Base-by-base conservation (phyloP, 164 flowering plant genomes). In the Annona cherimola region DNA sequence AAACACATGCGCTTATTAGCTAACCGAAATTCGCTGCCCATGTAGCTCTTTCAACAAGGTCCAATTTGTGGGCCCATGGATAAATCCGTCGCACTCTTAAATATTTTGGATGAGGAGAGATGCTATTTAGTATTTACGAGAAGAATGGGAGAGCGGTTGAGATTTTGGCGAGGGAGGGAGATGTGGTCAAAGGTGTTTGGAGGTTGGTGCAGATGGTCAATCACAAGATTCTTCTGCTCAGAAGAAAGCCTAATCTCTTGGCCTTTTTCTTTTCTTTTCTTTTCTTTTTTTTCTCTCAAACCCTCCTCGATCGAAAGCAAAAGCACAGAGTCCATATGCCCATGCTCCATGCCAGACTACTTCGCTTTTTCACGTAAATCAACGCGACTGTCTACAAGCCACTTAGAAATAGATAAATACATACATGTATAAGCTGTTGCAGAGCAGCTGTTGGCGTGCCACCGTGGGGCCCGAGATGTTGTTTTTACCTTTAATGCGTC, bases 311-410 rank as follows among this genome's bases (percentile, higher is more conserved):
- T 26, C 35, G 35, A 68, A 66, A 66, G 41, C 20, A 65, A 57
- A 46, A 60, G 65, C 68, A 73, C 78, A 75, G 63, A 41, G 19
- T 69, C 61, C 74, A 69, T 45, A 69, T 26, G 35, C 35, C 66
- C 39, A 65, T 42, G 14, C 12, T 42, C 42, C 14, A 54, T 8
- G 35, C 35, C 35, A 26, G 35, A 26, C 35, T 26, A 26, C 35
- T 26, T 26, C 35, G 35, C 12, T 9, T 50, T 75, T 81, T 73
- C 62, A 74, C 75, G 66, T 45, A 39, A 39, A 77, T 75, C 76
- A 73, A 71, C 75, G 77, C 57, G 65, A 74, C 79, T 26, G 35
- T 26, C 35, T 1, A 26, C 35, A 26, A 26, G 35, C 35, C 35
- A 26, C 35, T 26, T 26, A 26, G 35, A 26, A 26, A 26, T 26